phyloP scores from a whole-genome alignment of 345 rosid species.

The Aquilaria yunnanensis region DNA sequence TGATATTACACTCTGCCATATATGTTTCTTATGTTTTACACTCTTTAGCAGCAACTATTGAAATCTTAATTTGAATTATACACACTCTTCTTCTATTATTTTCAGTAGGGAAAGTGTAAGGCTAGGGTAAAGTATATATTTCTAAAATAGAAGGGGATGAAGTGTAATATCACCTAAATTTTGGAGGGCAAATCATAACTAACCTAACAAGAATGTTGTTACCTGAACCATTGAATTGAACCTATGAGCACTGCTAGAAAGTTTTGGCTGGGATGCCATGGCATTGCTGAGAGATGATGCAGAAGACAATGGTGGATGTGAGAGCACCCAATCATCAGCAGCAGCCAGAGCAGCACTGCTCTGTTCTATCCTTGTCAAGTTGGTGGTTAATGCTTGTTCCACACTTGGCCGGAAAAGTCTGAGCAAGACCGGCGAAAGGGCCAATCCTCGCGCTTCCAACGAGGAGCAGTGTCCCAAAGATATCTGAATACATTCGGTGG shows the following conservation, averaged over 20 bases:
- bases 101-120: too few relatives aligned
- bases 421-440: constrained; percentile 69
- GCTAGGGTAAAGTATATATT: too few relatives aligned
- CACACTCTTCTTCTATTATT: too few relatives aligned
- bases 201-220: constrained; percentile 7
- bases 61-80: too few relatives aligned
- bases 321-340: constrained; percentile 77
- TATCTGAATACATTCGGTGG: constrained; percentile 67
- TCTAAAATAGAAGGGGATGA: too few relatives aligned
- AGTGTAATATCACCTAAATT: too few relatives aligned
- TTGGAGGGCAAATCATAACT: too few relatives aligned
- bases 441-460: constrained; percentile 78
- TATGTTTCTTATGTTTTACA: too few relatives aligned
- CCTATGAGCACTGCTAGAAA: constrained; percentile 71
- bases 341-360: constrained; percentile 78
- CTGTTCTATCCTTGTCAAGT: constrained; percentile 71
- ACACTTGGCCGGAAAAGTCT: constrained; percentile 61
- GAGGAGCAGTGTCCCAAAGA: constrained; percentile 69
- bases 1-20: too few relatives aligned
- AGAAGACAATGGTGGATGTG: constrained; percentile 43
- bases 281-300: constrained; percentile 25
- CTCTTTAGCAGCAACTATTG: too few relatives aligned
- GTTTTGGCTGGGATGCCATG: constrained; percentile 48
- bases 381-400: constrained; percentile 58
- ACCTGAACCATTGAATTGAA: constrained; percentile 89